Evolutionary conservation across 352 stramenopile species (phyloP), one percentile per base, ranked within the genome.

Genomic region (Peronospora farinosa): DNA sequence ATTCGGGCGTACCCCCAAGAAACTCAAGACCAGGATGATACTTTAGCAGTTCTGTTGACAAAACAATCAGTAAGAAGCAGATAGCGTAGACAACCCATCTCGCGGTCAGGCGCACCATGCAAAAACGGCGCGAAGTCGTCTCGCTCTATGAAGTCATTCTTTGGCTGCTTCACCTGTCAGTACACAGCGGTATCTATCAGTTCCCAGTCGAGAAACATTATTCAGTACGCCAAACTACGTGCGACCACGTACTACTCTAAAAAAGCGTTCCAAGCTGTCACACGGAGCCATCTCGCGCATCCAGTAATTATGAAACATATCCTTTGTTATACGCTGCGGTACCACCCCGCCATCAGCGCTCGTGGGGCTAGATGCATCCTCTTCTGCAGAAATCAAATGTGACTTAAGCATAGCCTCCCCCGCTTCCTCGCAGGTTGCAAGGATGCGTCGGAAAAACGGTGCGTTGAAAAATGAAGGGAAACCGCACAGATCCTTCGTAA

Each of bases 381-480:
- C 51, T 6, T 16, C 38, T 48, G 41, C 48, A 6, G 56, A 47
- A n/a, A 47, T 66, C 10, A 47, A 51, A 16, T 43, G 47, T 0
- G 51, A 37, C 45, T 70, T 67, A 3, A 43, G 36, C 36, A 45
- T 61, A 28, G 51, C 60, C 42, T 72, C 62, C 39, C 50, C 57
- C 17, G 13, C 44, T 36, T 30, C 42, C 10, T 41, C 48, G 3
- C 51, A 40, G 0, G 59, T 69, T 27, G 63, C 54, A 12, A 83
- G 47, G 42, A 99, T 97, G 5, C 95, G 78, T 37, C 84, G 70
- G 65, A 97, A 99, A 28, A 99, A 86, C 37, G 95, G 92, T 27
- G 86, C 85, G 61, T 98, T 98, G 65, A 98, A 98, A 71, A 98
- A 99, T 16, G 92, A 97, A n/a, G 96, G 96, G 67, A 99, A 98